These are phyloP conservation scores for Apiospora sp. DNA, from an alignment of 2,329 filamentous ascomycete genomes.

Conservation along the genomic window DNA sequence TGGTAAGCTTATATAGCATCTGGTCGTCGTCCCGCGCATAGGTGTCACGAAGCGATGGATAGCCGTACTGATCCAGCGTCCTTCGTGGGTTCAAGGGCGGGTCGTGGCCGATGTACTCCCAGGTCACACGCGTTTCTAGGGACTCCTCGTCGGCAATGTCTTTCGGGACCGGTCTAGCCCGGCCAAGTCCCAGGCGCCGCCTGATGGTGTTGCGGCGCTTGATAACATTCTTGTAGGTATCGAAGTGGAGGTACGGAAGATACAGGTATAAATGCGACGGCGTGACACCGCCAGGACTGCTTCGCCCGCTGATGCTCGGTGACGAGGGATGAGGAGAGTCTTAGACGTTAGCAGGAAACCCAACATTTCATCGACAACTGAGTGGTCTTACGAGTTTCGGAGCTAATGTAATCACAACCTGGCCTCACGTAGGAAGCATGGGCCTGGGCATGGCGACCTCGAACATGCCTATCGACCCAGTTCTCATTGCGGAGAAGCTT, in stretches of 20 bases:
- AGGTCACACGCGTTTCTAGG: slow-evolving; percentile 66
- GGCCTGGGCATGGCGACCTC: slow-evolving; percentile 57
- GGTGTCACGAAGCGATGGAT: slow-evolving; percentile 67
- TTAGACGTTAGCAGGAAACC: slow-evolving; percentile 26
- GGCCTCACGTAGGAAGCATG: slow-evolving; percentile 59
- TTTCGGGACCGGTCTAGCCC: slow-evolving; percentile 62
- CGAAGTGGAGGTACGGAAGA: slow-evolving; percentile 69
- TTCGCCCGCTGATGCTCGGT: slow-evolving; percentile 38
- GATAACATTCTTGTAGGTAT: slow-evolving; percentile 67
- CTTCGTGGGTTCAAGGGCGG: slow-evolving; percentile 68
- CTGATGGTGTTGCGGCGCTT: slow-evolving; percentile 63
- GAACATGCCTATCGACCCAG: slow-evolving; percentile 57
- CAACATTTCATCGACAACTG: not conserved
- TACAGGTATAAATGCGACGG: slow-evolving; percentile 57
- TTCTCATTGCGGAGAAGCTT: slow-evolving; percentile 56
- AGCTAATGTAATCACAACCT: slow-evolving; percentile 55
- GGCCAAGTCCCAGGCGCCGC: slow-evolving; percentile 59
- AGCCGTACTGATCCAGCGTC: slow-evolving; percentile 70
- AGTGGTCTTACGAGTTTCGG: slow-evolving; percentile 40
- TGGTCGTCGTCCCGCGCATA: slow-evolving; percentile 69
- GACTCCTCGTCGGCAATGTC: slow-evolving; percentile 62
- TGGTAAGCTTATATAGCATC: slow-evolving; percentile 72
- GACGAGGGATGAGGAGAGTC: slow-evolving; percentile 48
- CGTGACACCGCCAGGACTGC: slow-evolving; percentile 32
- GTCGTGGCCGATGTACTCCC: slow-evolving; percentile 68